Evolutionary conservation across 2,329 filamentous ascomycete genomes (phyloP), one percentile per base, ranked within the genome.

Genomic region (Dactylellina parvicollis): DNA sequence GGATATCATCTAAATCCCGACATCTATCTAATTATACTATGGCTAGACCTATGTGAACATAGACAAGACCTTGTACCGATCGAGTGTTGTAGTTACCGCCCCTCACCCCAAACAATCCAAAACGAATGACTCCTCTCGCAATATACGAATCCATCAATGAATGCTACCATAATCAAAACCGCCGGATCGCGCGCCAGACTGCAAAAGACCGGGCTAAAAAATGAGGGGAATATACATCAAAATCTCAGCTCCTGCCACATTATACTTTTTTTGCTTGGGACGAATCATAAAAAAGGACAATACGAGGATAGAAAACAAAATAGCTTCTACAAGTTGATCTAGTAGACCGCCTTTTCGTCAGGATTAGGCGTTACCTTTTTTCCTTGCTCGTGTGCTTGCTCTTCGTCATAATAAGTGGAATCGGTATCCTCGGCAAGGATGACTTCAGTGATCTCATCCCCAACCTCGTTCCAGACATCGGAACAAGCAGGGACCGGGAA

Each of bases 381-480:
- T 64, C 66, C 66, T n/a, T 62, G n/a, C n/a, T n/a, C n/a, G n/a
- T n/a, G 66, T 8, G 38, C 56, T 44, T 65, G 67, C 46, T 65
- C 56, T 42, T 72, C 77, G 49, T 77, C 77, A 54, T 75, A 75
- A 65, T 72, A 76, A 5, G 54, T 56, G 14, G 55, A 60, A 46
- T 67, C 77, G 36, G 50, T 66, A 40, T 71, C 75, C 49, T 65
- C 70, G 4, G 81, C 65, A 30, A 77, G 79, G 4, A 78, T 49
- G 18, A 65, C 60, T 32, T 79, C 79, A 9, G 77, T 76, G 12
- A 89, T 84, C 76, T 87, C 84, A 22, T 88, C 86, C 2, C 88
- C 88, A 16, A 93, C 86, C 80, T 96, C 92, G 80, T 90, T 86
- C 92, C 92, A 96, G 5, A 80, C 83, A 9, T 89, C 85, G 78